phyloP scores from a whole-genome alignment of 148 eudicot genomes.

The Dianthus caryophyllus region DNA sequence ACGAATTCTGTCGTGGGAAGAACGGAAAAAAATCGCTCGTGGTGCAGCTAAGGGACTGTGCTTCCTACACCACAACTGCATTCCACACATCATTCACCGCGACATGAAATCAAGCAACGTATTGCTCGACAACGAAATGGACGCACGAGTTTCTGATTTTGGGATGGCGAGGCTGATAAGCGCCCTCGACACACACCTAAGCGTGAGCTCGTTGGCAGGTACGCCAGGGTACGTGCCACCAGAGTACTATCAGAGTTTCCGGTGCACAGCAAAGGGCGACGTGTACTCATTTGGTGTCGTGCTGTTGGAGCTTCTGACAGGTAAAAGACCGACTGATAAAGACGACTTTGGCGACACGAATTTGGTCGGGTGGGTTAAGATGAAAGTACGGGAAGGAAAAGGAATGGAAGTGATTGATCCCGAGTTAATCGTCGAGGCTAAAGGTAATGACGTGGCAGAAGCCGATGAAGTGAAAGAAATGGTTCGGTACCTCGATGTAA shows the following conservation, averaged over 20 bases:
- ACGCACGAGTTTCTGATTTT: conserved; percentile 86
- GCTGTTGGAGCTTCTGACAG: conserved; percentile 68
- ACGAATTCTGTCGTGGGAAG: conserved; percentile 71
- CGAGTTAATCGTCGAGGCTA: conserved; percentile 40
- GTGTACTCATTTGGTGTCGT: conserved; percentile 91
- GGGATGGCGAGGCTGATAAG: conserved; percentile 98
- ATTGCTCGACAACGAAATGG: conserved; percentile 68
- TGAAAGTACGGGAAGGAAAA: conserved; percentile 84
- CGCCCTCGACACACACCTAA: conserved; percentile 88
- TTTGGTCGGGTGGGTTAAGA: conserved; percentile 95
- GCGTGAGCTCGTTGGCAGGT: conserved; percentile 94
- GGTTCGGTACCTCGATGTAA: conserved; percentile 65
- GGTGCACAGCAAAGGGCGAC: conserved; percentile 94
- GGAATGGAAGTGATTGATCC: conserved; percentile 83
- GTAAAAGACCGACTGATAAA: conserved; percentile 88
- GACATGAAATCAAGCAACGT: conserved; percentile 99
- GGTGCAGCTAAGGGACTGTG: conserved; percentile 93
- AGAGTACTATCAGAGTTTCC: conserved; percentile 92
- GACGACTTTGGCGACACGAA: conserved; percentile 96
- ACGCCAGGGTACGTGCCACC: conserved; percentile 99
- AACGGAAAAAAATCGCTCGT: conserved; percentile 80
- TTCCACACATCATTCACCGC: conserved; percentile 90
- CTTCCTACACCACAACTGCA: conserved; percentile 95
- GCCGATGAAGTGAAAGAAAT: conserved; percentile 77
- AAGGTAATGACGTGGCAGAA: conserved; percentile 41